These are phyloP conservation scores for Arthrobotrys pseudoclavata DNA, from an alignment of 2,329 filamentous ascomycete genomes.

Conservation along the genomic window DNA sequence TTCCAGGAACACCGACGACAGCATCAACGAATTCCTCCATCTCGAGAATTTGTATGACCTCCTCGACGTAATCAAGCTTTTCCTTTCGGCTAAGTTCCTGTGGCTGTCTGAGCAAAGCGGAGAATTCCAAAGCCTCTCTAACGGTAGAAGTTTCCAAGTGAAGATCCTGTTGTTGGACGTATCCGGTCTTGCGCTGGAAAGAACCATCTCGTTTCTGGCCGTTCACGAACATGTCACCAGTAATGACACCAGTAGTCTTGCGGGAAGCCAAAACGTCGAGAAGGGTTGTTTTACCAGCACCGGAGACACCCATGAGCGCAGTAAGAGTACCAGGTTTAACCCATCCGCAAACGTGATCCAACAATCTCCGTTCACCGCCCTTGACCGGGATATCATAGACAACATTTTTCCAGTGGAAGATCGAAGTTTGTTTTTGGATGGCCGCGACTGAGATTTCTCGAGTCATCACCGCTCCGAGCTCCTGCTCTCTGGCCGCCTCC, in stretches of 20 bases:
- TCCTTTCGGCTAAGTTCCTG: slow-evolving; percentile 72
- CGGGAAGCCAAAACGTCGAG: slow-evolving; percentile 80
- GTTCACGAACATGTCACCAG: slow-evolving; percentile 75
- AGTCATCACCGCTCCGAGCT: slow-evolving; percentile 63
- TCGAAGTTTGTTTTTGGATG: slow-evolving; percentile 76
- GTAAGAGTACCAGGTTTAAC: slow-evolving; percentile 83
- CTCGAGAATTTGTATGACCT: slow-evolving; percentile 75
- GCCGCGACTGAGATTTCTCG: slow-evolving; percentile 63
- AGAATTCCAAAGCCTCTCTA: slow-evolving; percentile 77
- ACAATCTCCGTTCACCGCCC: slow-evolving; percentile 72
- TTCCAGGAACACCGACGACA: slow-evolving; percentile 73
- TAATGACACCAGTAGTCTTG: slow-evolving; percentile 76
- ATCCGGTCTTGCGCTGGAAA: slow-evolving; percentile 76
- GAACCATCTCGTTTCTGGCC: slow-evolving; percentile 72
- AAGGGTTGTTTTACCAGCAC: slow-evolving; percentile 89
- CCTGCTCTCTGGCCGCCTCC: slow-evolving; percentile 59
- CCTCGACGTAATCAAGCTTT: slow-evolving; percentile 77
- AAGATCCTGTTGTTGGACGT: slow-evolving; percentile 76
- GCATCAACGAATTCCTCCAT: slow-evolving; percentile 77
- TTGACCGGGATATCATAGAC: slow-evolving; percentile 79
- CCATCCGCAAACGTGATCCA: slow-evolving; percentile 77
- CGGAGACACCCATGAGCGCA: slow-evolving; percentile 84
- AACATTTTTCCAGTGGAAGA: slow-evolving; percentile 89
- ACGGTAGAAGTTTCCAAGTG: slow-evolving; percentile 75
- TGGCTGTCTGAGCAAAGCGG: slow-evolving; percentile 75